A percentile compares a stretch with the other conserved stretches of the same genome.
Conservation (phyloP, 805 yeast genomes). For the Suhomyces kilbournensis region DNA sequence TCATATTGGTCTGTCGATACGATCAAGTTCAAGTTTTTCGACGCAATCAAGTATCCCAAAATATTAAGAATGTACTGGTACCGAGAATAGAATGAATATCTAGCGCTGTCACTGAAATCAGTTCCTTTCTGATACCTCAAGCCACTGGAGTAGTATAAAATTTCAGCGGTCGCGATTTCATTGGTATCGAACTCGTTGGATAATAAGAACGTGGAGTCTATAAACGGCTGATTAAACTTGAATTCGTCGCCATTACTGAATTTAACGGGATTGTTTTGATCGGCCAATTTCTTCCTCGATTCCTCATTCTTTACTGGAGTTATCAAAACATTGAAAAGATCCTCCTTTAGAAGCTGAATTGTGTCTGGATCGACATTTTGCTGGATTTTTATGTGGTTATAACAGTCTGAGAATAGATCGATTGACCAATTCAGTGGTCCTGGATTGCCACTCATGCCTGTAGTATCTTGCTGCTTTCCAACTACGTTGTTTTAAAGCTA, state of each 20-base stretch:
- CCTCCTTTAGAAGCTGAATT: constrained; percentile 37
- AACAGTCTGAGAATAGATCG: constrained; percentile 42
- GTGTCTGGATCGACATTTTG: constrained; percentile 20
- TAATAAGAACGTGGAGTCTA: constrained; percentile 58
- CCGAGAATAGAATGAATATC: constrained; percentile 64
- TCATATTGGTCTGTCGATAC: constrained; percentile 10
- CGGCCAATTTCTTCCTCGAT: constrained; percentile 47
- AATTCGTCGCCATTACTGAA: constrained; percentile 58
- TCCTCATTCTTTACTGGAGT: constrained; percentile 44
- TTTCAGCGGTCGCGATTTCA: constrained; percentile 71
- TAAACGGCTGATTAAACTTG: constrained; percentile 63
- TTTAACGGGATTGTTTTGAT: constrained; percentile 30
- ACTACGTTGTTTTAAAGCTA: neutral
- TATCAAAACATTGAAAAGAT: constrained; percentile 42
- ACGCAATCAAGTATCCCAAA: constrained; percentile 32
- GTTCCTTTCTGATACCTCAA: constrained; percentile 44
- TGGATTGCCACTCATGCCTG: neutral
- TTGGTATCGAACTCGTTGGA: constrained; percentile 54
- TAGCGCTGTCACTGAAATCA: constrained; percentile 57
- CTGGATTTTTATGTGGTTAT: constrained; percentile 39
- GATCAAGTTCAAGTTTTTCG: constrained; percentile 21
- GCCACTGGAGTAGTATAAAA: constrained; percentile 49
- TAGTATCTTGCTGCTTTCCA: neutral
- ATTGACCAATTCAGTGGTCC: constrained; percentile 35
- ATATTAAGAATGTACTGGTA: constrained; percentile 73